Evolutionary conservation across 208 protist genomes (phyloP).

Genomic region (Trypanosoma caninum): DNA sequence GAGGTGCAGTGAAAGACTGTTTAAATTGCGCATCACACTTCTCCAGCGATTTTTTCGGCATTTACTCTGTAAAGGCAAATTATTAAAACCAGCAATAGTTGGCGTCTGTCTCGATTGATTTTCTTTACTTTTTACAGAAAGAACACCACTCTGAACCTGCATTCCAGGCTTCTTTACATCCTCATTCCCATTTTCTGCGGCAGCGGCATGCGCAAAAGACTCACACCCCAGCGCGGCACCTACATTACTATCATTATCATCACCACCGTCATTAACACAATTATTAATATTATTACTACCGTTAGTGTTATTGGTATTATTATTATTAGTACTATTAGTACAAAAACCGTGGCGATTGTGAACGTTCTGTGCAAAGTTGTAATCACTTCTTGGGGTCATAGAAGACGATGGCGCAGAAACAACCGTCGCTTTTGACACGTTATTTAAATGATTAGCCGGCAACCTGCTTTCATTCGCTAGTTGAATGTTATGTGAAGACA

Average conservation of each 20-base stretch:
- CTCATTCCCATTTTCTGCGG: neutral
- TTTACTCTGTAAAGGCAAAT: neutral
- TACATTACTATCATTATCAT: neutral
- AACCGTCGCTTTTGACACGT: too few species aligned
- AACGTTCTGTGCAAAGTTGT: neutral
- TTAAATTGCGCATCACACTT: conserved; percentile 44
- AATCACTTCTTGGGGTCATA: neutral
- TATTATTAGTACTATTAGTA: neutral
- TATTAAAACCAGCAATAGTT: too few species aligned
- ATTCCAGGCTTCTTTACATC: too few species aligned
- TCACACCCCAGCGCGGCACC: neutral
- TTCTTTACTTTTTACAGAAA: too few species aligned
- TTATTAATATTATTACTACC: neutral
- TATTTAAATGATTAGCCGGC: too few species aligned
- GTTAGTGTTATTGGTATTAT: too few species aligned
- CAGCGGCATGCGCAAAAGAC: neutral
- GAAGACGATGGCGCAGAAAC: neutral
- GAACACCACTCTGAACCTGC: too few species aligned
- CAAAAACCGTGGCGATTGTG: neutral
- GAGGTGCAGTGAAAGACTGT: conserved; percentile 42
- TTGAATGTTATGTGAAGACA: too few species aligned
- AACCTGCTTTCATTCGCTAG: too few species aligned
- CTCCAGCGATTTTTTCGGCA: conserved; percentile 38
- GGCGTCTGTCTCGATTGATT: too few species aligned
- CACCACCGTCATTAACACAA: neutral